Conservation (phyloP, 2,329 filamentous ascomycete genomes). For the Monosporascus sp. region DNA sequence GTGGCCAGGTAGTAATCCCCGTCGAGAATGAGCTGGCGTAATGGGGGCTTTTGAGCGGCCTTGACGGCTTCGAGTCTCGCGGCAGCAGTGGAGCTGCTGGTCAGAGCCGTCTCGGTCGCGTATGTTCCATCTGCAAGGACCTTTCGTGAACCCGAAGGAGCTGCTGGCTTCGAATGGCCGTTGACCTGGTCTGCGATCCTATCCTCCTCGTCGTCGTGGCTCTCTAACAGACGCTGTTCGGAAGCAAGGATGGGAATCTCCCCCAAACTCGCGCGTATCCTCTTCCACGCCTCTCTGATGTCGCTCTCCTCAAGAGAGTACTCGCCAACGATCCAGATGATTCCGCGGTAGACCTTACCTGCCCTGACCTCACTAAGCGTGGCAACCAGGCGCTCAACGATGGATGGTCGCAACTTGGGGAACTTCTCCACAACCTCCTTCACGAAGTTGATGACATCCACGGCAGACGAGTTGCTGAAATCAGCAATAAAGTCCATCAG, state of each 20-base stretch:
- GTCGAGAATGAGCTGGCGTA: constrained; percentile 91
- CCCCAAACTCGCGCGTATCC: constrained; percentile 86
- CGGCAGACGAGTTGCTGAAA: constrained; percentile 93
- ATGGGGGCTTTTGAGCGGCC: constrained; percentile 89
- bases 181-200: constrained; percentile 63
- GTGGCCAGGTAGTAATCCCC: constrained; percentile 96
- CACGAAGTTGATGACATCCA: constrained; percentile 97
- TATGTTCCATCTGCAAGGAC: constrained; percentile 96
- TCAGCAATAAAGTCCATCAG: constrained; percentile 99
- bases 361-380: constrained; percentile 91
- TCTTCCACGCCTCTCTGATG: constrained; percentile 94
- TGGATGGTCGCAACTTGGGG: constrained; percentile 79
- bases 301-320: constrained; percentile 92
- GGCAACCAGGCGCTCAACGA: constrained; percentile 81
- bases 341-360: constrained; percentile 94
- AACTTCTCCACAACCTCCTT: constrained; percentile 99
- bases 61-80: constrained; percentile 95
- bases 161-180: constrained; percentile 68
- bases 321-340: constrained; percentile 96
- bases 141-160: constrained; percentile 79
- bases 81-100: constrained; percentile 82
- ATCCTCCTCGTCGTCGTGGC: constrained; percentile 67
- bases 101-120: constrained; percentile 92
- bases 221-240: constrained; percentile 85
- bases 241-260: constrained; percentile 96